Percentiles rank a stretch among this genome's conserved stretches.
phyloP scores from a whole-genome alignment of 2,329 filamentous ascomycete species.

The Metarhizium robertsii region DNA sequence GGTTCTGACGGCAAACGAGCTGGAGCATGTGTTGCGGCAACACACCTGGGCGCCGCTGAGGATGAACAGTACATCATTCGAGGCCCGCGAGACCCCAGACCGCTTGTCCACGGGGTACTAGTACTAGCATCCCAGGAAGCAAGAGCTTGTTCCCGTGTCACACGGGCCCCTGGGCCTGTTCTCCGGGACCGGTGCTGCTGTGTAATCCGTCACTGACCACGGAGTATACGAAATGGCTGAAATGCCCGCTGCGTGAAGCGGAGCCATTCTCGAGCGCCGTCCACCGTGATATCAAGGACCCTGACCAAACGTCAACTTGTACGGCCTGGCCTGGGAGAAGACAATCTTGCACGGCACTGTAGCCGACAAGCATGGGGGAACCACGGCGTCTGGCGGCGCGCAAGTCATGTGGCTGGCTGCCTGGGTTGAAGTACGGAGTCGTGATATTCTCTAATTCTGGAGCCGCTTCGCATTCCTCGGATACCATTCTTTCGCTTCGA shows the following conservation, averaged over 20 bases:
- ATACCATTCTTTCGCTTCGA: slow-evolving; percentile 14
- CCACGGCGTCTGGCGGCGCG: slow-evolving; percentile 15
- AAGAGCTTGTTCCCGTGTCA: neutral
- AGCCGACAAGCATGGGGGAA: slow-evolving; percentile 20
- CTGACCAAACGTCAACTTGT: slow-evolving; percentile 19
- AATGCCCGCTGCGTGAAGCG: slow-evolving; percentile 29
- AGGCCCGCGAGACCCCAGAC: slow-evolving; percentile 14
- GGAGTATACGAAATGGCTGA: slow-evolving; percentile 35
- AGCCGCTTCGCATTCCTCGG: slow-evolving; percentile 23
- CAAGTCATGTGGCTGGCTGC: too few species aligned
- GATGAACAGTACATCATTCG: slow-evolving; percentile 34
- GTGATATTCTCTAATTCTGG: slow-evolving; percentile 30
- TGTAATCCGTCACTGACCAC: slow-evolving; percentile 41
- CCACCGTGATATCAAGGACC: slow-evolving; percentile 19
- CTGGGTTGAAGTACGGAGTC: slow-evolving; percentile 22
- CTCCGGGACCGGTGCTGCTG: slow-evolving; percentile 29
- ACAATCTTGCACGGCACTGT: slow-evolving; percentile 17
- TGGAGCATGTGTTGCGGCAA: slow-evolving; percentile 31
- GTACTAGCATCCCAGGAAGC: slow-evolving; percentile 15
- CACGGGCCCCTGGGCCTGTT: neutral
- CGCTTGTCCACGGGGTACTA: slow-evolving; percentile 33
- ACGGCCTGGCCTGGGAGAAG: slow-evolving; percentile 8
- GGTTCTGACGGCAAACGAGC: slow-evolving; percentile 23
- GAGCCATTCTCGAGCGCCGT: slow-evolving; percentile 14
- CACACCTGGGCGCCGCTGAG: slow-evolving; percentile 34